Evolutionary conservation across 108 stramenopile species (phyloP).

Genomic region (Phaeodactylum tricornutum): DNA sequence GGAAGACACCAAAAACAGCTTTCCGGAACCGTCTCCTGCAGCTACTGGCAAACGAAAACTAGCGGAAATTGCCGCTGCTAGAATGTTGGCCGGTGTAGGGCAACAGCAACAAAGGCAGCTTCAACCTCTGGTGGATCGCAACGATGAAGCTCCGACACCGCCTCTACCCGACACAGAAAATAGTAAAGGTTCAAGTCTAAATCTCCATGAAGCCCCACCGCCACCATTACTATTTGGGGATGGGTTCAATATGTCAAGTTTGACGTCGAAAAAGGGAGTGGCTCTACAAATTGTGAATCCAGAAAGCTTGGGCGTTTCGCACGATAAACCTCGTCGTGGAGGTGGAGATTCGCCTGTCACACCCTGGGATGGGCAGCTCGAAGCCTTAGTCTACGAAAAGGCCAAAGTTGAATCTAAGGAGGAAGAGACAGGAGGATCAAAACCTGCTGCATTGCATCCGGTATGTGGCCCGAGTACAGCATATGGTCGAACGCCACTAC

Average conservation of each 20-base stretch:
- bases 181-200: neutral
- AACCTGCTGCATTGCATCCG: slow-evolving; percentile 2
- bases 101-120: neutral
- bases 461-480: slow-evolving; percentile 26
- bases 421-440: slow-evolving; percentile 1
- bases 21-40: slow-evolving; percentile 80
- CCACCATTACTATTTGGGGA: neutral
- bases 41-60: slow-evolving; percentile 80
- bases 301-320: slow-evolving; percentile 43
- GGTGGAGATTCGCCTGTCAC: slow-evolving; percentile 62
- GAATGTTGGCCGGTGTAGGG: slow-evolving; percentile 70
- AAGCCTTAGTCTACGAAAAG: slow-evolving; percentile 45
- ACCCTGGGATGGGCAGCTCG: slow-evolving; percentile 80
- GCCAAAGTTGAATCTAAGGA: neutral
- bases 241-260: neutral
- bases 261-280: slow-evolving; percentile 20
- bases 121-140: neutral
- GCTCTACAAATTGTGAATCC: slow-evolving; percentile 84
- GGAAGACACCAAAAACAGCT: slow-evolving; percentile 28
- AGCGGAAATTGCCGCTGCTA: slow-evolving; percentile 77
- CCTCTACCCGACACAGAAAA: slow-evolving; percentile 14
- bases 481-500: slow-evolving; percentile 36
- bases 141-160: slow-evolving; percentile 26
- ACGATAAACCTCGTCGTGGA: slow-evolving; percentile 15
- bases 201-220: slow-evolving; percentile 5